These are phyloP conservation scores for Davidsoniella virescens DNA, from an alignment of 2,329 filamentous ascomycete genomes.

Conservation along the genomic window DNA sequence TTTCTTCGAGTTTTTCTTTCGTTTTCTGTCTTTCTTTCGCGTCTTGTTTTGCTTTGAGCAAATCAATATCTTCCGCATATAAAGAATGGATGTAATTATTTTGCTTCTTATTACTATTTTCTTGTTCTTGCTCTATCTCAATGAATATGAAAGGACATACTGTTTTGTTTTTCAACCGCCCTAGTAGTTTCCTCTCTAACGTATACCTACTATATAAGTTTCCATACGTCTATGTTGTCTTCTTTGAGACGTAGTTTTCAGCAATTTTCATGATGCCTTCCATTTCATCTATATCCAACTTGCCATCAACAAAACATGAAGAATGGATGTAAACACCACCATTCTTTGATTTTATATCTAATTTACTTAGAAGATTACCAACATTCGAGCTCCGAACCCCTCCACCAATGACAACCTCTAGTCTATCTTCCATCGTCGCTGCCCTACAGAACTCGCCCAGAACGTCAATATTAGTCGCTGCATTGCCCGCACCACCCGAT, in stretches of 20 bases:
- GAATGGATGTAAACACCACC: conserved; percentile 13
- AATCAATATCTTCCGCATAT: not conserved
- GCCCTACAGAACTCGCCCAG: conserved; percentile 18
- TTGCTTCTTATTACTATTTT: not conserved
- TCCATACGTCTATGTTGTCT: not conserved
- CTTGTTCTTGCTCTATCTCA: not conserved
- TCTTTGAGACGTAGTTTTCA: not conserved
- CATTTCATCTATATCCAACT: conserved; percentile 8
- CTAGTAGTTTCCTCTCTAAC: not conserved
- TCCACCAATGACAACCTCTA: conserved; percentile 37
- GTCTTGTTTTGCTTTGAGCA: not conserved
- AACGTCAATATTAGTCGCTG: conserved; percentile 23
- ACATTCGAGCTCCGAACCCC: conserved; percentile 31
- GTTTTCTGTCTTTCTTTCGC: not conserved
- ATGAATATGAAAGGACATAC: not conserved
- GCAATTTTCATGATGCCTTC: conserved; percentile 4
- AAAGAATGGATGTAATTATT: not conserved
- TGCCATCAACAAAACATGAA: conserved; percentile 12
- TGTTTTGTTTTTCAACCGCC: not conserved
- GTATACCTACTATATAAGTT: no score
- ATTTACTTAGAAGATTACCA: conserved; percentile 1
- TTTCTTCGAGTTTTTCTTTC: not conserved
- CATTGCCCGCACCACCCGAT: conserved; percentile 31
- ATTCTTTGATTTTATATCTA: not conserved
- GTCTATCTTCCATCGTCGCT: conserved; percentile 2